Conservation (phyloP, 129 eudicot genomes). For the Helianthus tuberosus region DNA sequence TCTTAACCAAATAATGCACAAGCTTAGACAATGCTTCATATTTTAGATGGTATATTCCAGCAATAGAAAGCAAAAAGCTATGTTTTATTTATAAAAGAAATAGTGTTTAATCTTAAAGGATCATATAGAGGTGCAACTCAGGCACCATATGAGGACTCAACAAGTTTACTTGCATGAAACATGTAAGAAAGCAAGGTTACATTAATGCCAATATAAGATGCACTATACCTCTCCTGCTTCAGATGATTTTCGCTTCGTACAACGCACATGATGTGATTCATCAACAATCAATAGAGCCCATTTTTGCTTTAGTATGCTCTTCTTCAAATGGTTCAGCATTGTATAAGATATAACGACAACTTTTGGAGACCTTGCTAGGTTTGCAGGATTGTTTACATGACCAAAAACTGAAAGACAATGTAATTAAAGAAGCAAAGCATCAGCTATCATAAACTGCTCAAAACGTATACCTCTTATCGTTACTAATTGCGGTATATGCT, state of each 20-base stretch:
- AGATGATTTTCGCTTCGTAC: slow-evolving; percentile 58
- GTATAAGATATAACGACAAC: slow-evolving; percentile 85
- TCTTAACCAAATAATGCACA: background rate
- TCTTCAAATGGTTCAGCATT: slow-evolving; percentile 77
- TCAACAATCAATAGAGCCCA: slow-evolving; percentile 94
- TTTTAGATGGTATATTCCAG: slow-evolving; percentile 1
- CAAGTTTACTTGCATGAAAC: slow-evolving; percentile 9
- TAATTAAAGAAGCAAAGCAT: slow-evolving; percentile 25
- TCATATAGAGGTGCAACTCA: slow-evolving; percentile 7
- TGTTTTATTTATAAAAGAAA: background rate
- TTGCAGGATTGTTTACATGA: slow-evolving; percentile 73
- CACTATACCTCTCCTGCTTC: slow-evolving; percentile 84
- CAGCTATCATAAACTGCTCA: slow-evolving; percentile 22
- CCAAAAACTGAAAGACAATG: slow-evolving; percentile 65
- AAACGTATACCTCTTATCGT: background rate
- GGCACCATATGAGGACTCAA: slow-evolving; percentile 10
- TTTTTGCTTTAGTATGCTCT: slow-evolving; percentile 58
- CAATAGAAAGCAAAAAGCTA: background rate
- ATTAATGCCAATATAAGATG: slow-evolving; percentile 4
- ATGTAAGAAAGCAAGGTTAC: slow-evolving; percentile 7
- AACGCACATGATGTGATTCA: slow-evolving; percentile 95
- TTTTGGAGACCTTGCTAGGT: slow-evolving; percentile 69
- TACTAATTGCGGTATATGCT: background rate
- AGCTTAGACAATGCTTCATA: background rate
- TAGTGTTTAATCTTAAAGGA: background rate